Evolutionary conservation across 139 green algal species (phyloP), one percentile per base, ranked within the genome.

Genomic region (Chlamydomonas schloesseri): DNA sequence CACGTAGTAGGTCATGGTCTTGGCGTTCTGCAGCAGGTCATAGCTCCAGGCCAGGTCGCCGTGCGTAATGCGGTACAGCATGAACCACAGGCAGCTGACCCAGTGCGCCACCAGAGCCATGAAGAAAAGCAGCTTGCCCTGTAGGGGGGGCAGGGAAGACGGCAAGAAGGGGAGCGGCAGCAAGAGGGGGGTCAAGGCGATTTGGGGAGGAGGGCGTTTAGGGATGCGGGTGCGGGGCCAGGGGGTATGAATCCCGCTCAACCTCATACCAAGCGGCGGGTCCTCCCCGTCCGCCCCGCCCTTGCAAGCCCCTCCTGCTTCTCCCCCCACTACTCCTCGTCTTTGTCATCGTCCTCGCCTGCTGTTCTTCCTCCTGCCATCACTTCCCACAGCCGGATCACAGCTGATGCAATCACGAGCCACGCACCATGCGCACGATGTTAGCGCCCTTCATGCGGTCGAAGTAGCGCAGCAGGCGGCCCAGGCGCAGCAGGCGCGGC

Each of bases 361-460:
- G n/a, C n/a, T n/a, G n/a, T n/a, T n/a, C n/a, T n/a, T n/a, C n/a
- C n/a, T n/a, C n/a, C n/a, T n/a, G n/a, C n/a, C n/a, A n/a, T n/a
- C n/a, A n/a, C n/a, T n/a, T n/a, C n/a, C n/a, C n/a, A n/a, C n/a
- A n/a, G n/a, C n/a, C n/a, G n/a, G n/a, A n/a, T n/a, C n/a, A n/a
- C n/a, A n/a, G n/a, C n/a, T n/a, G n/a, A n/a, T n/a, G n/a, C n/a
- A n/a, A n/a, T n/a, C n/a, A n/a, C n/a, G n/a, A n/a, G n/a, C 62
- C 46, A 68, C 78, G 55, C 65, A 94, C 78, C 33, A 94, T 94
- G 42, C 83, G 81, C 71, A 92, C 91, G 62, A 94, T 84, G 82
- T 94, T 94, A 65, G 91, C 92, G n/a, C 87, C 91, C 79, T 90
- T 91, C 80, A 96, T 91, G 29, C 90, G 88, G 67, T 96, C 93